Conservation (phyloP, 2,329 filamentous ascomycete genomes). For the Aspergillus uvarum region DNA sequence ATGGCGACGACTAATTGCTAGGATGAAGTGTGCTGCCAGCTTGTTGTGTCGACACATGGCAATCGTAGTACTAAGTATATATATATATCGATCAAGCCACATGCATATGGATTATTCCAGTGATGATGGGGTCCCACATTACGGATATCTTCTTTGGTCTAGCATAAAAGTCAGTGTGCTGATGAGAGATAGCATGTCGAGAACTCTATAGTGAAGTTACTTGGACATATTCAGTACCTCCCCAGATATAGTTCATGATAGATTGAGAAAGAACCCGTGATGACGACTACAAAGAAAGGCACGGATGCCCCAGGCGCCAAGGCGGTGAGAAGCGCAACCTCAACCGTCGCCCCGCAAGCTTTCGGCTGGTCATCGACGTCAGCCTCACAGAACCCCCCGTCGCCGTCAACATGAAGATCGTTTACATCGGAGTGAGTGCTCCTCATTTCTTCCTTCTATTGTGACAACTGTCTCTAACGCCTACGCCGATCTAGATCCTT, state of each 20-base stretch:
- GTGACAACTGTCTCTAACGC: neutral
- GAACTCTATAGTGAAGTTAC: no score
- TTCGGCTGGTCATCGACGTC: slow-evolving; percentile 15
- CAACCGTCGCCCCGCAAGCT: slow-evolving; percentile 3
- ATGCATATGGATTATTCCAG: no score
- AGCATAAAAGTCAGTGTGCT: no score
- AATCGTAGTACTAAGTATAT: no score
- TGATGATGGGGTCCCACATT: no score
- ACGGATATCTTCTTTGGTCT: no score
- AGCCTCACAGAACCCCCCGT: slow-evolving; percentile 8
- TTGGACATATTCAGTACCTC: no score
- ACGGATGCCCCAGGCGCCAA: neutral
- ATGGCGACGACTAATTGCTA: no score
- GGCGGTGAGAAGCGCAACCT: slow-evolving; percentile 4
- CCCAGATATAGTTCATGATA: neutral
- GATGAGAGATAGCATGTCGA: no score
- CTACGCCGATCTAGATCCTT: slow-evolving; percentile 61
- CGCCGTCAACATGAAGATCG: slow-evolving; percentile 70
- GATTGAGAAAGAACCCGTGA: neutral
- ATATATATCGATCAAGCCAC: no score
- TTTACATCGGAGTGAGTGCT: slow-evolving; percentile 76
- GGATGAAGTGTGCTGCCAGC: no score
- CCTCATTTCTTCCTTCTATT: slow-evolving; percentile 5
- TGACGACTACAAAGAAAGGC: neutral
- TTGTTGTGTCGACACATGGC: no score